Base-by-base conservation (phyloP, 129 eudicot species). In the Flaveria bidentis region DNA sequence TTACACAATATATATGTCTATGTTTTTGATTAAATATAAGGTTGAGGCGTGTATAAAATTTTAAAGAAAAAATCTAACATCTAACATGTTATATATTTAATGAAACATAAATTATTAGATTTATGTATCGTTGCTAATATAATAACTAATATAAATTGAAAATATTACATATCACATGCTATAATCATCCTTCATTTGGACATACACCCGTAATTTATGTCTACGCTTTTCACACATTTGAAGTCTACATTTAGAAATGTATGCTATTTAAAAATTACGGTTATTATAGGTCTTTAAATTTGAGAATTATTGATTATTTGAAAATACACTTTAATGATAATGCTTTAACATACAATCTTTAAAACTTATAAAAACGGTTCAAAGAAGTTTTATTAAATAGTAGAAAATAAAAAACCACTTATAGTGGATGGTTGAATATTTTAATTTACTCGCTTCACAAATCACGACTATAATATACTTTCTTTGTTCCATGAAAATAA, bases 141-240 rank as follows among this genome's bases (percentile, higher is more conserved):
- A 50, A 14, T 15, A 50, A 50, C 4, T 14, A 10, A 50, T 50
- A 50, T 51, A 51, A 51, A 15, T 16, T 16, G 22, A 17, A 51
- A 15, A 51, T 15, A 51, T 51, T 51, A 51, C 57, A 51, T 51
- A 5, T 51, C 57, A 51, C 57, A 51, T 51, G 22, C 57, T 60
- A 60, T 62, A 5, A 62, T 62, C 42, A 62, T 62, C 18, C 42
- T 62, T 41, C 41, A 62, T 26, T 25, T 62, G 67, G 41, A 62
- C 52, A 25, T 67, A 67, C 17, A 11, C 71, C 50, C 71, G 28
- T 39, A 67, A 67, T 39, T 67, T 18, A 67, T 36, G 71, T 41
- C 52, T 17, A 36, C 18, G 6, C 17, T 67, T 39, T 41, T 41
- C 71, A 67, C 50, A 7, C 52, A 39, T 67, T 14, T 51, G 22